These are phyloP conservation scores for Pelargonium cotyledonis DNA, from an alignment of 441 rosid genomes.

Conservation along the genomic window DNA sequence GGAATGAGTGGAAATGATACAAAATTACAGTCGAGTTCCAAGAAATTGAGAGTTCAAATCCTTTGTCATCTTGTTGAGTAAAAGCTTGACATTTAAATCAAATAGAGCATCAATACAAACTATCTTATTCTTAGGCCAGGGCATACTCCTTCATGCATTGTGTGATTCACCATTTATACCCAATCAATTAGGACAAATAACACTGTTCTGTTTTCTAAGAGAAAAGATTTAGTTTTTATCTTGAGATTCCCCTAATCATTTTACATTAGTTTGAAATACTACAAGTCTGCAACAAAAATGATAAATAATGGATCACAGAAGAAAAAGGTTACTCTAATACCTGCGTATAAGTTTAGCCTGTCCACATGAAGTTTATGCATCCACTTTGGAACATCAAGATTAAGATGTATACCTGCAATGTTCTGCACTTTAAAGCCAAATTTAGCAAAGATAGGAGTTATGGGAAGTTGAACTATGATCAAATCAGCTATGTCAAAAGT, in stretches of 20 bases:
- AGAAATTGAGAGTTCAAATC: too few relatives aligned
- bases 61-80: too few relatives aligned
- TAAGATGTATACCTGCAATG: conserved; percentile 57
- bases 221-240: not conserved
- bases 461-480: not conserved
- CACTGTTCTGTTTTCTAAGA: not conserved
- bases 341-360: conserved; percentile 64
- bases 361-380: conserved; percentile 64
- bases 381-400: conserved; percentile 79
- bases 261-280: conserved; percentile 9
- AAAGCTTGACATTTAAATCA: too few relatives aligned
- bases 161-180: too few relatives aligned
- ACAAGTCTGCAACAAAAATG: conserved; percentile 2
- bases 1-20: too few relatives aligned
- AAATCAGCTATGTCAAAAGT: not conserved
- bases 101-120: too few relatives aligned
- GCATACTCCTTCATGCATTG: too few relatives aligned
- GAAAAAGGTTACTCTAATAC: conserved; percentile 31
- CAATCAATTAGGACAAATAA: too few relatives aligned
- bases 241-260: not conserved
- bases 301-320: conserved; percentile 8
- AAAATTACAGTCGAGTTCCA: too few relatives aligned
- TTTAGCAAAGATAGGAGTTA: conserved; percentile 19
- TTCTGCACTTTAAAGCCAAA: conserved; percentile 54
- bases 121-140: too few relatives aligned